These are phyloP conservation scores for Gymnopilus dilepis DNA, from an alignment of 768 basidiomycete species.

Conservation along the genomic window DNA sequence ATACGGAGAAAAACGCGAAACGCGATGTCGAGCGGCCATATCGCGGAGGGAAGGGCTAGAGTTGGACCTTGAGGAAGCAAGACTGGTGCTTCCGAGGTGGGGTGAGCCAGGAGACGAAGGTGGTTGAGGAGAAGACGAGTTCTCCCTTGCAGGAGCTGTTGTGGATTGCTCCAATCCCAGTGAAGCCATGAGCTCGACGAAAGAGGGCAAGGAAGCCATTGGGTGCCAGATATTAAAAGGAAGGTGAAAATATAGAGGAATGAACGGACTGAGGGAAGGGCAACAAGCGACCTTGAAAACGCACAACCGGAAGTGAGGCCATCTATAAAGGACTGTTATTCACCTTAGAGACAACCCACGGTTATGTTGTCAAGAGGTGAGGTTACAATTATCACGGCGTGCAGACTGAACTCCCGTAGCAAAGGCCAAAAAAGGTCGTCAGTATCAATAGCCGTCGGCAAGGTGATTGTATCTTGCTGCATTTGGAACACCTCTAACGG, in stretches of 20 bases:
- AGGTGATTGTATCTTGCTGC: conserved; percentile 54
- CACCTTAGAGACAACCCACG: conserved; percentile 63
- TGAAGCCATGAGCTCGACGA: conserved; percentile 86
- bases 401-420: conserved; percentile 42
- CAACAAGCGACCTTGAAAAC: conserved; percentile 44
- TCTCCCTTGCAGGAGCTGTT: conserved; percentile 35
- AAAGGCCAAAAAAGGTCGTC: conserved; percentile 43
- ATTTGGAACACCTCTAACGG: conserved; percentile 27
- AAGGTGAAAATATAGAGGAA: conserved; percentile 30
- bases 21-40: conserved; percentile 40
- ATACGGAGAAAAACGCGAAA: conserved; percentile 56
- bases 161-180: conserved; percentile 68
- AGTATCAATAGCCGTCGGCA: conserved; percentile 64
- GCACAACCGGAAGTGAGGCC: conserved; percentile 28
- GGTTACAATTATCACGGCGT: conserved; percentile 47
- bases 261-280: conserved; percentile 35
- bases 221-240: conserved; percentile 32
- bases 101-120: conserved; percentile 51
- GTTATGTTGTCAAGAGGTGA: conserved; percentile 57
- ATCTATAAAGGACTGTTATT: conserved; percentile 45
- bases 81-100: conserved; percentile 38
- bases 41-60: conserved; percentile 53
- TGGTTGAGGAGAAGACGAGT: conserved; percentile 47
- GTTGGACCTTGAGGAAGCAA: conserved; percentile 43
- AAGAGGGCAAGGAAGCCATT: conserved; percentile 83